Evolutionary conservation across 805 yeast species (phyloP).

Genomic region (Grigorovia yakushimaensis): DNA sequence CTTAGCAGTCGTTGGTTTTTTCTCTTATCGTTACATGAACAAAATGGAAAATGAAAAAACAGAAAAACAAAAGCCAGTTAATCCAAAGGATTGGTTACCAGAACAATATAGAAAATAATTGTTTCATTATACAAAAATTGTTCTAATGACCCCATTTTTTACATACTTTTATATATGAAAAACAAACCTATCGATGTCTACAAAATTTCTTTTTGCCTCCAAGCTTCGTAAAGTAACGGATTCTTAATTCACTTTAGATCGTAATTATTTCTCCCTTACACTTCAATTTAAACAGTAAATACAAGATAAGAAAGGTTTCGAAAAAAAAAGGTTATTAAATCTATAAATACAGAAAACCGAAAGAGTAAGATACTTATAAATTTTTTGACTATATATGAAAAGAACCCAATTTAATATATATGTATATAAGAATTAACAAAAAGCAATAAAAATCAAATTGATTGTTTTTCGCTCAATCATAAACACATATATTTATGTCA

Average conservation of each 20-base stretch:
- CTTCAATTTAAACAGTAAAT: too few species aligned
- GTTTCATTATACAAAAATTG: not conserved
- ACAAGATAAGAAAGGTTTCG: too few species aligned
- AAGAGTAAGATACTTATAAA: too few species aligned
- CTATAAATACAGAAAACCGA: too few species aligned
- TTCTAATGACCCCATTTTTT: not conserved
- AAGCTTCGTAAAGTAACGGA: too few species aligned
- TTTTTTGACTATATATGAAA: not conserved
- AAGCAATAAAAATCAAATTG: too few species aligned
- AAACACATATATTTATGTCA: not conserved
- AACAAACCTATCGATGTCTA: too few species aligned
- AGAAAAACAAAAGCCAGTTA: not conserved
- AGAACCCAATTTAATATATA: not conserved
- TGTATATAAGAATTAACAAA: too few species aligned
- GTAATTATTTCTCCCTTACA: too few species aligned
- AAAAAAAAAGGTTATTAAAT: too few species aligned
- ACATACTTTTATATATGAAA: not conserved
- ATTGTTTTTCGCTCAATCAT: not conserved
- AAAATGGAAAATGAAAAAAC: not conserved
- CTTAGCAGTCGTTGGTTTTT: slow-evolving; percentile 37
- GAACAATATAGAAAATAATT: slow-evolving; percentile 5
- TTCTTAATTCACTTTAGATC: too few species aligned
- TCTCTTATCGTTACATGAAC: slow-evolving; percentile 32
- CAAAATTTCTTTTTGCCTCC: too few species aligned
- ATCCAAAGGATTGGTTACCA: slow-evolving; percentile 4